Conservation (phyloP, 1,139 yeast species). For the Saccharomycopsis hybrid region DNA sequence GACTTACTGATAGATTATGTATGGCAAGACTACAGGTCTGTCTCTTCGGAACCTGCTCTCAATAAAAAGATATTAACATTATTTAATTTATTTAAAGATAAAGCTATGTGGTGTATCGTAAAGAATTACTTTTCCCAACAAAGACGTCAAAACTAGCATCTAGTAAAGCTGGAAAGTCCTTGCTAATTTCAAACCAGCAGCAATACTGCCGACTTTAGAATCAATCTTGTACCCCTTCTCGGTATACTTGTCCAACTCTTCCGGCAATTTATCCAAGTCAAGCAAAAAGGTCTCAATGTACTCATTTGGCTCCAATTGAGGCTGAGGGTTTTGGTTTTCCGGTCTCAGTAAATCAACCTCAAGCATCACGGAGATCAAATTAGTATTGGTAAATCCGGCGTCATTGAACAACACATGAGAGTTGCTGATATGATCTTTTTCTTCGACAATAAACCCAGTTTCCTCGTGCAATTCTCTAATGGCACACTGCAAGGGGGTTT, state of each 20-base stretch:
- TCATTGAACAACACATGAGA: slow-evolving; percentile 70
- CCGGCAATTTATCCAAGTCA: slow-evolving; percentile 54
- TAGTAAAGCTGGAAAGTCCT: slow-evolving; percentile 21
- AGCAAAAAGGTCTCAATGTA: slow-evolving; percentile 77
- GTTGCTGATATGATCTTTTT: slow-evolving; percentile 45
- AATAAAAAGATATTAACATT: too few relatives aligned
- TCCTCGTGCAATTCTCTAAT: slow-evolving; percentile 84
- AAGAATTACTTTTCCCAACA: too few relatives aligned
- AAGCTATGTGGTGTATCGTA: too few relatives aligned
- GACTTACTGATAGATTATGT: too few relatives aligned
- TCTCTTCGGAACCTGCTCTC: too few relatives aligned
- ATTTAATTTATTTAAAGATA: too few relatives aligned
- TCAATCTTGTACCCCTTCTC: slow-evolving; percentile 70
- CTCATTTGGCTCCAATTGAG: slow-evolving; percentile 81
- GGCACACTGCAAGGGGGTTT: slow-evolving; percentile 72
- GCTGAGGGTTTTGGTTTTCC: slow-evolving; percentile 60
- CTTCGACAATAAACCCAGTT: slow-evolving; percentile 60
- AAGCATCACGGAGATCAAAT: slow-evolving; percentile 71
- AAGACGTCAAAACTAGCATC: background rate
- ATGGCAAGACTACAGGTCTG: too few relatives aligned
- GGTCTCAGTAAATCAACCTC: slow-evolving; percentile 63
- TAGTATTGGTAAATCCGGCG: slow-evolving; percentile 93
- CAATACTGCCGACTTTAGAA: slow-evolving; percentile 81
- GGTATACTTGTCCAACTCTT: slow-evolving; percentile 44
- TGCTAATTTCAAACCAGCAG: slow-evolving; percentile 62